Evolutionary conservation across 2,329 filamentous ascomycete species (phyloP).

Genomic region (Whalleya microplaca): DNA sequence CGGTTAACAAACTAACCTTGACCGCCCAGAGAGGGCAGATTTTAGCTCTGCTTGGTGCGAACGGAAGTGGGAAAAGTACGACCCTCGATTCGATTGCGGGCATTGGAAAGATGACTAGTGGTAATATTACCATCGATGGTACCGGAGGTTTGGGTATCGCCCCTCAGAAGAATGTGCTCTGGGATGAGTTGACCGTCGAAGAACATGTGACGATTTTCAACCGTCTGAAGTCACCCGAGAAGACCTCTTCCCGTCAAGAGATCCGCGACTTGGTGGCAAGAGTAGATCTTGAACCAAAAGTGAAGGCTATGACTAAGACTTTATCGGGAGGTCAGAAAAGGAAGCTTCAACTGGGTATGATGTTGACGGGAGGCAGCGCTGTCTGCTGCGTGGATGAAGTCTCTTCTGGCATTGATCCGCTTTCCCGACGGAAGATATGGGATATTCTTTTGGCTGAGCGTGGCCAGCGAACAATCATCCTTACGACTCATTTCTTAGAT

Average conservation of each 20-base stretch:
- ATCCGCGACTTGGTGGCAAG: constrained; percentile 66
- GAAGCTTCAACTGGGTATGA: constrained; percentile 91
- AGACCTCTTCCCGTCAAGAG: constrained; percentile 58
- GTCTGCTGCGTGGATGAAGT: constrained; percentile 94
- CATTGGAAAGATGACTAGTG: constrained; percentile 74
- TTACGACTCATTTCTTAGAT: constrained; percentile 93
- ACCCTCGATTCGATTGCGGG: constrained; percentile 88
- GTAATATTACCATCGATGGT: constrained; percentile 76
- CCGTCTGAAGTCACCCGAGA: constrained; percentile 69
- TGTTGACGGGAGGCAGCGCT: constrained; percentile 87
- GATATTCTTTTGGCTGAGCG: constrained; percentile 87
- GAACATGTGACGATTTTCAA: constrained; percentile 89
- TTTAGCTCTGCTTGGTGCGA: constrained; percentile 82
- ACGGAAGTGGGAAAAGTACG: constrained; percentile 89
- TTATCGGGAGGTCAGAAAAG: constrained; percentile 90
- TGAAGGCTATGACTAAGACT: constrained; percentile 72
- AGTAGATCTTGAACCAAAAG: constrained; percentile 77
- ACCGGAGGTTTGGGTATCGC: constrained; percentile 83
- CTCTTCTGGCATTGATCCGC: constrained; percentile 82
- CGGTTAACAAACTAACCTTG: constrained; percentile 75
- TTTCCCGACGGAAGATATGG: constrained; percentile 90
- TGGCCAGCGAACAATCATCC: constrained; percentile 77
- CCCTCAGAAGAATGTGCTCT: constrained; percentile 92
- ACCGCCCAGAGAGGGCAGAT: constrained; percentile 79
- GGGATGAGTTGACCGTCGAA: constrained; percentile 84